A percentile compares a stretch with the other conserved stretches of the same genome.
Evolutionary conservation across 2,329 filamentous ascomycete genomes (phyloP).

Genomic region (Cadophora luteo-olivacea): DNA sequence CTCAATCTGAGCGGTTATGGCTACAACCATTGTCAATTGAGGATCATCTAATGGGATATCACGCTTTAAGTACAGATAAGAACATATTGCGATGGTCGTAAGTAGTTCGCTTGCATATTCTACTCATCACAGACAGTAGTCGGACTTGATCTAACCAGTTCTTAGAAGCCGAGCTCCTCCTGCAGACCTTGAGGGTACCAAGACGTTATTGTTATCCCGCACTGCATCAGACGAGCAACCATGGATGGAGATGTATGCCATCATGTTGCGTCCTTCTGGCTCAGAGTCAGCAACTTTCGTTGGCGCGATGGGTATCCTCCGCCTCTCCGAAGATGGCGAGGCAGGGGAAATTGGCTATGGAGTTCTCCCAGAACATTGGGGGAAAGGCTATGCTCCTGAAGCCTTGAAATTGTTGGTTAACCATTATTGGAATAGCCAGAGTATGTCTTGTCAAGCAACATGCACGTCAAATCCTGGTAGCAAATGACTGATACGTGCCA

Average conservation of each 20-base stretch:
- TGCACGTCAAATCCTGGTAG: background rate
- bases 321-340: slow-evolving; percentile 14
- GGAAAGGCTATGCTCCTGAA: slow-evolving; percentile 32
- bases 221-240: slow-evolving; percentile 25
- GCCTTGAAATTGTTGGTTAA: slow-evolving; percentile 26
- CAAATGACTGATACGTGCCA: background rate
- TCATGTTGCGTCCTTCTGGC: slow-evolving; percentile 29
- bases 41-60: slow-evolving; percentile 34
- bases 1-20: slow-evolving; percentile 35
- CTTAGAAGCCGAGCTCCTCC: slow-evolving; percentile 8
- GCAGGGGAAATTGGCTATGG: slow-evolving; percentile 28
- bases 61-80: slow-evolving; percentile 26
- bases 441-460: slow-evolving; percentile 10
- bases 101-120: background rate
- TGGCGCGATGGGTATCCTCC: slow-evolving; percentile 27
- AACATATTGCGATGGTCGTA: slow-evolving; percentile 29
- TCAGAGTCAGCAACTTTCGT: slow-evolving; percentile 21
- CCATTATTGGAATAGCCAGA: slow-evolving; percentile 24
- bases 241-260: slow-evolving; percentile 36
- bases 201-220: slow-evolving; percentile 18
- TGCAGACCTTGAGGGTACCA: slow-evolving; percentile 17
- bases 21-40: slow-evolving; percentile 33
- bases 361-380: slow-evolving; percentile 30
- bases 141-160: background rate
- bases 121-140: background rate